Evolutionary conservation across 768 basidiomycete genomes (phyloP).

Genomic region (Udeniomyces megalosporus): DNA sequence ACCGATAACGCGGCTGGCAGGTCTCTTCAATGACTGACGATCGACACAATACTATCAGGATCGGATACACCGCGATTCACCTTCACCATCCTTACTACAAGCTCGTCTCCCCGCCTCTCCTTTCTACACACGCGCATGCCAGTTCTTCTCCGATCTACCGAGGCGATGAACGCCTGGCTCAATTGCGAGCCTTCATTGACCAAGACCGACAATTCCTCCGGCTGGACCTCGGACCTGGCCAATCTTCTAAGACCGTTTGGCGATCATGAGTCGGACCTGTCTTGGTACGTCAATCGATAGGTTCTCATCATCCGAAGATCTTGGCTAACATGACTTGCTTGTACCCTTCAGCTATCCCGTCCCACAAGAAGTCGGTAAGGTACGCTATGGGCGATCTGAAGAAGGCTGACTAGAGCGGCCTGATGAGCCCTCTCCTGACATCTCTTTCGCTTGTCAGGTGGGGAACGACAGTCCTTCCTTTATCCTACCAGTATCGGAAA

Average conservation of each 20-base stretch:
- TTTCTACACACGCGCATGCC: conserved; percentile 82
- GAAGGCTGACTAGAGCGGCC: too few relatives aligned
- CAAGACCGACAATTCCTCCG: background rate
- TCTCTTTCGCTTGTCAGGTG: too few relatives aligned
- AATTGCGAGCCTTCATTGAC: conserved; percentile 31
- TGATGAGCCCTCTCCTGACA: too few relatives aligned
- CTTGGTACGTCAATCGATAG: too few relatives aligned
- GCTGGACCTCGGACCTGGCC: conserved; percentile 47
- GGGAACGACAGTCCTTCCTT: conserved; percentile 61
- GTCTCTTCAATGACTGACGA: background rate
- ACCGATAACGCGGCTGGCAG: background rate
- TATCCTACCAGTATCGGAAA: conserved; percentile 57
- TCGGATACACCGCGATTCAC: conserved; percentile 39
- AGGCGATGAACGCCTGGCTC: conserved; percentile 58
- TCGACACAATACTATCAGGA: background rate
- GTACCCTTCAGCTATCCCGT: conserved; percentile 53
- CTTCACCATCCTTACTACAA: conserved; percentile 81
- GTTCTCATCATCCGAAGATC: too few relatives aligned
- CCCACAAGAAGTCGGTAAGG: conserved; percentile 76
- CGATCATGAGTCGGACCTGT: conserved; percentile 40
- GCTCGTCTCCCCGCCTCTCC: conserved; percentile 45
- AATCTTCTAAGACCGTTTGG: conserved; percentile 43
- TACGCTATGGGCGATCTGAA: too few relatives aligned
- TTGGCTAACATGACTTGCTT: too few relatives aligned
- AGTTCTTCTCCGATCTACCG: conserved; percentile 51